Conservation (phyloP, 1,139 yeast species). For the Suhomyces bokatorum region DNA sequence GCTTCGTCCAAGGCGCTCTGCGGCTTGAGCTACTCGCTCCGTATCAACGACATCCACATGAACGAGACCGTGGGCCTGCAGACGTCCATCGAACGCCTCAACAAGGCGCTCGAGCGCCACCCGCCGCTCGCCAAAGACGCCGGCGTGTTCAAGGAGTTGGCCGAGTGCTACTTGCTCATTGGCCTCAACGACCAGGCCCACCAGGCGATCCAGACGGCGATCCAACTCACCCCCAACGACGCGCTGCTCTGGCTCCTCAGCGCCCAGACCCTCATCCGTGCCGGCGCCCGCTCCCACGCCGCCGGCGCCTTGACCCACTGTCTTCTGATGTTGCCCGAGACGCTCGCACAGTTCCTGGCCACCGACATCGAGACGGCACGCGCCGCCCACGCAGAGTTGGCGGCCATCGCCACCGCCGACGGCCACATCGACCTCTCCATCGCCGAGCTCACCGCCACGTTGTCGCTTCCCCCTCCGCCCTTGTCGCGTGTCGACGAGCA, state of each 20-base stretch:
- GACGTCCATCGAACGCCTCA: conserved; percentile 44
- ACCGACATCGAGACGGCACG: conserved; percentile 48
- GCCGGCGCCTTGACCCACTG: conserved; percentile 47
- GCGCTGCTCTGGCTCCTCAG: conserved; percentile 47
- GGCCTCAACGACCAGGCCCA: conserved; percentile 55
- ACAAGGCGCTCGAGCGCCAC: conserved; percentile 36
- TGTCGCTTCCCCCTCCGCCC: conserved; percentile 52
- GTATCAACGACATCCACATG: conserved; percentile 36
- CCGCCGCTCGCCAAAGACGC: conserved; percentile 37
- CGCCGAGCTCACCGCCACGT: conserved; percentile 49
- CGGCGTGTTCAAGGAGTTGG: conserved; percentile 45
- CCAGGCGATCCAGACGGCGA: conserved; percentile 46
- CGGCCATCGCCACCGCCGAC: conserved; percentile 53
- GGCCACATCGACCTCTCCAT: conserved; percentile 49
- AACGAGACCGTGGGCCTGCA: conserved; percentile 44
- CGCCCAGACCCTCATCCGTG: conserved; percentile 47
- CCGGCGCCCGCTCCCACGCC: conserved; percentile 47
- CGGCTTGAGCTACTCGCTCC: conserved; percentile 43
- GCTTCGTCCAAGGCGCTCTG: conserved; percentile 41
- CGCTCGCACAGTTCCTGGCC: conserved; percentile 24
- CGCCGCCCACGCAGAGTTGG: conserved; percentile 54
- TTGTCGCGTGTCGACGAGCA: conserved; percentile 46
- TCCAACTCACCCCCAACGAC: conserved; percentile 43
- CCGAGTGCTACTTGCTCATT: conserved; percentile 49
- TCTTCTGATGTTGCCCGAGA: conserved; percentile 40